phyloP scores from a whole-genome alignment of 139 green algal species.

The Picochlorum sp. region DNA sequence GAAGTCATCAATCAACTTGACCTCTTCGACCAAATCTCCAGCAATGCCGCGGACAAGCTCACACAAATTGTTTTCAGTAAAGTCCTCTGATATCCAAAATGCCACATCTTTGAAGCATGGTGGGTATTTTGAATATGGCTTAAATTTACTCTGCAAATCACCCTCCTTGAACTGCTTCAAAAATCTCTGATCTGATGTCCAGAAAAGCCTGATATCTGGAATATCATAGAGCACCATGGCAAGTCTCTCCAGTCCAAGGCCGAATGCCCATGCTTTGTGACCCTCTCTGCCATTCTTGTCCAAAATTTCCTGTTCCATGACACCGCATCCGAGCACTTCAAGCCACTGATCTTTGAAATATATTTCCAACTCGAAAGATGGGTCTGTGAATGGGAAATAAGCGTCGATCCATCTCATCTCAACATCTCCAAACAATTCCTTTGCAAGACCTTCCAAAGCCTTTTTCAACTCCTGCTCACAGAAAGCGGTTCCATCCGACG shows the following conservation, averaged over 20 bases:
- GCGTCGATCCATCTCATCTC: constrained; percentile 90
- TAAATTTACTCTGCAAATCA: constrained; percentile 67
- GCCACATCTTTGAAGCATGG: constrained; percentile 96
- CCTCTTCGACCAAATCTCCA: constrained; percentile 88
- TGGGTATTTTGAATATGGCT: constrained; percentile 93
- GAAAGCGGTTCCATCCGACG: constrained; percentile 23
- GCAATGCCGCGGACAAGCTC: constrained; percentile 74
- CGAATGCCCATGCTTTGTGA: constrained; percentile 42
- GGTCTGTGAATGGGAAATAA: constrained; percentile 99
- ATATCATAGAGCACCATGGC: constrained; percentile 99
- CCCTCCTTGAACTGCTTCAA: constrained; percentile 78
- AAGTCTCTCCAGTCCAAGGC: constrained; percentile 90
- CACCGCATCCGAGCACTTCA: constrained; percentile 96
- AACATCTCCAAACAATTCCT: constrained; percentile 79
- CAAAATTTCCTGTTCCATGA: constrained; percentile 90
- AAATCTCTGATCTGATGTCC: constrained; percentile 85
- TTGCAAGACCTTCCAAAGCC: constrained; percentile 81
- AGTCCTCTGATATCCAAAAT: constrained; percentile 87
- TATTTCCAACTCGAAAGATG: constrained; percentile 96
- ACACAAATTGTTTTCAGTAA: constrained; percentile 99
- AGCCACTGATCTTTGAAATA: constrained; percentile 98
- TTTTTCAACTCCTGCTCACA: constrained; percentile 79
- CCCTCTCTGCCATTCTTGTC: constrained; percentile 49
- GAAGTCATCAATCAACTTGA: constrained; percentile 95
- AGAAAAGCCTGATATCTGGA: constrained; percentile 97